A percentile compares a stretch with the other conserved stretches of the same genome.
Evolutionary conservation across 1,284 basidiomycete genomes (phyloP).

Genomic region (Trametes polyzona): DNA sequence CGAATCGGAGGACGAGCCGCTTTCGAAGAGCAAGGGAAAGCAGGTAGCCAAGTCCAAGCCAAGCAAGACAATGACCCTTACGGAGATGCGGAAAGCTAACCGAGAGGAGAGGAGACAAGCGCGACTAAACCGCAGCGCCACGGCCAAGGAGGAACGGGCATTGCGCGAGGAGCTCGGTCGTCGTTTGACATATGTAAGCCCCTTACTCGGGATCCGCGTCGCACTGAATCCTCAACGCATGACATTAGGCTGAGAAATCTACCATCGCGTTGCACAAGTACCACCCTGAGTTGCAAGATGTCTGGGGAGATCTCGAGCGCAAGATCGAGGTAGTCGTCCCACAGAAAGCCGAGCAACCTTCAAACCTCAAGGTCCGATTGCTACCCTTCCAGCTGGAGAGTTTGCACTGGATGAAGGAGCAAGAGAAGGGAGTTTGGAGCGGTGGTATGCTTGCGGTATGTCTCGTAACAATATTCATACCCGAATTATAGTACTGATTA

Average conservation of each 20-base stretch:
- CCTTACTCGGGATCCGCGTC: neutral
- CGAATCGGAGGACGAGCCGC: conserved; percentile 26
- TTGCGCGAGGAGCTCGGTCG: conserved; percentile 19
- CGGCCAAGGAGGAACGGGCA: conserved; percentile 13
- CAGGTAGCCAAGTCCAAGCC: conserved; percentile 32
- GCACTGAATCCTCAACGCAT: neutral
- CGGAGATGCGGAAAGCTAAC: conserved; percentile 35
- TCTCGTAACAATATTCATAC: conserved; percentile 15
- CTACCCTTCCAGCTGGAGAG: conserved; percentile 91
- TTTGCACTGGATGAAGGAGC: conserved; percentile 94
- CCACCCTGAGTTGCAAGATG: conserved; percentile 79
- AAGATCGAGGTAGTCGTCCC: conserved; percentile 70
- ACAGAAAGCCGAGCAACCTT: conserved; percentile 77
- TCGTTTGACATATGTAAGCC: conserved; percentile 17
- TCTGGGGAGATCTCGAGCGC: conserved; percentile 88
- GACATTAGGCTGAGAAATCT: conserved; percentile 77
- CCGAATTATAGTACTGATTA: neutral
- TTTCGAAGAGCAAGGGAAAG: conserved; percentile 35
- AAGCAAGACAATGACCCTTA: conserved; percentile 42
- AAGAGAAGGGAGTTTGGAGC: conserved; percentile 87
- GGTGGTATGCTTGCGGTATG: conserved; percentile 93
- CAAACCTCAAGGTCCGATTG: conserved; percentile 73
- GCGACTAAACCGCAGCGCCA: conserved; percentile 32
- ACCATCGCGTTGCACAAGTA: conserved; percentile 64
- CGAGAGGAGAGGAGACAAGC: conserved; percentile 35